phyloP scores from a whole-genome alignment of 2,329 filamentous ascomycete genomes.

The Pseudocercospora crystallina region DNA sequence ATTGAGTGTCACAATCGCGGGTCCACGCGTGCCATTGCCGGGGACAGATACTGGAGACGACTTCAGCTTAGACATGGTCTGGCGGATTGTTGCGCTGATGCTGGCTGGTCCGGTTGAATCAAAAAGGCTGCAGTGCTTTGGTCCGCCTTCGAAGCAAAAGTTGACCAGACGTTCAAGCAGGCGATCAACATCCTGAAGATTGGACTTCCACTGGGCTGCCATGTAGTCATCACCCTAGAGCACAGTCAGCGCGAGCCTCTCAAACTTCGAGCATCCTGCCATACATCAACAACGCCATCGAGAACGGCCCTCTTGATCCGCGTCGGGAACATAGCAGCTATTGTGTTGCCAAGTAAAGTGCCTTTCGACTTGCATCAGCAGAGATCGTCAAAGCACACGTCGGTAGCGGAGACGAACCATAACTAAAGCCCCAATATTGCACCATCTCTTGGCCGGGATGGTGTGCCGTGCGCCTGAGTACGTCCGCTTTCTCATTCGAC shows the following conservation, averaged over 20 bases:
- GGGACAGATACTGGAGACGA: slow-evolving; percentile 42
- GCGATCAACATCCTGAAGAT: slow-evolving; percentile 46
- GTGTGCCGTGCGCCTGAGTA: slow-evolving; percentile 13
- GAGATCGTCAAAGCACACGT: too few species aligned
- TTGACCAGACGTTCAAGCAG: slow-evolving; percentile 43
- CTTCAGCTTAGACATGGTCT: slow-evolving; percentile 18
- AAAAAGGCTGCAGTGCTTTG: slow-evolving; percentile 24
- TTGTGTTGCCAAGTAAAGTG: slow-evolving; percentile 44
- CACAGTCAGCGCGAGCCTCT: too few species aligned
- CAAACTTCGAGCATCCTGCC: too few species aligned
- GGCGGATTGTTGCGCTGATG: too few species aligned
- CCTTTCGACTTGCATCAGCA: slow-evolving; percentile 38
- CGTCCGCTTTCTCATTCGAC: slow-evolving; percentile 19
- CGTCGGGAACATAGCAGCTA: slow-evolving; percentile 43
- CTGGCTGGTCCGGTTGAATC: too few species aligned
- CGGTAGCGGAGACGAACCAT: slow-evolving; percentile 18
- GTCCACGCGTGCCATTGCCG: slow-evolving; percentile 17
- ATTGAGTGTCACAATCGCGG: too few species aligned
- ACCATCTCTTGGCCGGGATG: slow-evolving; percentile 36
- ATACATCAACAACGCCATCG: slow-evolving; percentile 48
- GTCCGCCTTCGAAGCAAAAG: slow-evolving; percentile 39
- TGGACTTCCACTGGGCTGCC: slow-evolving; percentile 38
- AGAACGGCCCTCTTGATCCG: slow-evolving; percentile 40
- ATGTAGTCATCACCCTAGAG: slow-evolving; percentile 32
- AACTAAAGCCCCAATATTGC: slow-evolving; percentile 39